Conservation (phyloP, 169 alveolate species). For the Eimeria acervulina region DNA sequence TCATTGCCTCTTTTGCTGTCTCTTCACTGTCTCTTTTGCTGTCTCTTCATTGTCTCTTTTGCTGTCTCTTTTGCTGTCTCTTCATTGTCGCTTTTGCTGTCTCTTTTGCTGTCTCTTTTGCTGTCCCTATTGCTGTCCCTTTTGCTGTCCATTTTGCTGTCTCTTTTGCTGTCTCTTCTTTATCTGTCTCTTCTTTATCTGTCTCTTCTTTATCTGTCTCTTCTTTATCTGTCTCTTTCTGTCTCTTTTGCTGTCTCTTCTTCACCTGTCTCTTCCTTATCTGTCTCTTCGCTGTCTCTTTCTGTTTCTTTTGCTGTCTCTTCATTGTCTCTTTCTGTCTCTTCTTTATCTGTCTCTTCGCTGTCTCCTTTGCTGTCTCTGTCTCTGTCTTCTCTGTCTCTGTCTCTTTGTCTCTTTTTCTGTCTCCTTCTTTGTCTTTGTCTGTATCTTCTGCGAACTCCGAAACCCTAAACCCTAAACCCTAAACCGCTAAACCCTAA, state of each 20-base stretch:
- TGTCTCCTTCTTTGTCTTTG: not conserved
- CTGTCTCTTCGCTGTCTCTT: too few relatives aligned
- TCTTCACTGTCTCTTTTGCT: not conserved
- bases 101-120: not conserved
- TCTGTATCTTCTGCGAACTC: not conserved
- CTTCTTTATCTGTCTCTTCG: not conserved
- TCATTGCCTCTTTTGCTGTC: not conserved
- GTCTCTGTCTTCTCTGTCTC: not conserved
- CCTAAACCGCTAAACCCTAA: too few relatives aligned
- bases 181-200: not conserved
- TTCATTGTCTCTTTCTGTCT: not conserved
- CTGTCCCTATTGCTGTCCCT: too few relatives aligned
- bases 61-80: not conserved
- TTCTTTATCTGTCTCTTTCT: not conserved
- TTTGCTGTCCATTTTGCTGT: not conserved
- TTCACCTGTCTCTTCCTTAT: not conserved
- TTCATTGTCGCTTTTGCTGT: too few relatives aligned
- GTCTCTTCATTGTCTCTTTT: not conserved
- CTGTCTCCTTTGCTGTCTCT: not conserved
- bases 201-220: not conserved
- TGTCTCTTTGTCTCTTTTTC: not conserved
- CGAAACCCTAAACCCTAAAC: slow-evolving; percentile 23
- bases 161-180: not conserved
- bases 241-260: not conserved
- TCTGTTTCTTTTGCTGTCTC: not conserved